Evolutionary conservation across 306 rosid genomes (phyloP), one percentile per base, ranked within the genome.

Genomic region (Acacia crassicarpa): DNA sequence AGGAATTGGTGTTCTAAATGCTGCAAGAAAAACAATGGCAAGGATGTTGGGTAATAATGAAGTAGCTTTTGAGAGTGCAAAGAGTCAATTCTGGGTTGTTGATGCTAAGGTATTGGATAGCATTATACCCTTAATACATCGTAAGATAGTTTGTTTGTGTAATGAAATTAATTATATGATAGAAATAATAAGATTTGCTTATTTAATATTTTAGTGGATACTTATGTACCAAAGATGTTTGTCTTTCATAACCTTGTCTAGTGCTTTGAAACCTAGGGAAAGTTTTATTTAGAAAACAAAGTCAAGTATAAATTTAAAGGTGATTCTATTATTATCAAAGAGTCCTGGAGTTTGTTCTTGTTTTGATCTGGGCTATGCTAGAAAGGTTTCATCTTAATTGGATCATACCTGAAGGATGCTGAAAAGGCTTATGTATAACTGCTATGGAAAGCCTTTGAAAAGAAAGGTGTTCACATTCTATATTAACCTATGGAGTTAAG

Each of bases 31-130:
- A 87, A 96, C 99, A 83, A 96, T 96, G 99, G 97, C 99, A 84
- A 96, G 99, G 89, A 93, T 93, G 99, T 76, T 96, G 89, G 99
- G 99, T 78, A 92, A 96, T 83, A 96, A 89, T 85, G 94, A 92
- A 85, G 33, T 74, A 73, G 99, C 99, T 75, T 96, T 89, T 85
- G 81, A 91, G 78, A 90, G 97, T 85, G 99, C 99, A 22, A 82
- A 85, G 84, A 91, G 97, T 69, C 99, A 96, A 87, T 96, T 96
- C 82, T 96, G 99, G 99, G 92, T 96, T 80, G 98, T 96, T 76
- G 98, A 96, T 86, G 99, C 98, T 53, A 76, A 92, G 90, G 99
- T 96, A 83, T 67, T 76, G 68, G 33, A 12, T 59, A 67, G 30
- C 59, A 15, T 82, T 58, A 58, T 70, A 51, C 83, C 46, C 82